Evolutionary conservation across 495 filamentous ascomycete species (phyloP), one percentile per base, ranked within the genome.

Genomic region (Penicillium dipodomyicola): DNA sequence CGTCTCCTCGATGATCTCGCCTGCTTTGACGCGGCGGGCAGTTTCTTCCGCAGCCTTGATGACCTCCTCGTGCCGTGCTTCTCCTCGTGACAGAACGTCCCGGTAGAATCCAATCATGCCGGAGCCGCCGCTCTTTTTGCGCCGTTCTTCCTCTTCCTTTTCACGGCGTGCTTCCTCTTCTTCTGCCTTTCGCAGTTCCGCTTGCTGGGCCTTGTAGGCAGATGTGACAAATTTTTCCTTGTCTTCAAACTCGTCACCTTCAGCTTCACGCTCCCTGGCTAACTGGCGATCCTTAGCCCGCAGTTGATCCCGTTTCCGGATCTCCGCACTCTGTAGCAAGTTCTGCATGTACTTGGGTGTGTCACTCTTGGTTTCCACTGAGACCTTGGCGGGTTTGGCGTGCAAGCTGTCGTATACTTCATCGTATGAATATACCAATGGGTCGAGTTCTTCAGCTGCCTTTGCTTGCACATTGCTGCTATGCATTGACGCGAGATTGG

Each of bases 201-300:
- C 91, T 67, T 97, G 94, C 68, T 97, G 94, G 65, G 83, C 82
- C 77, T 92, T 94, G 64, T 98, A 98, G 43, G 94, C 93, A n/a
- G 84, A 84, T 0, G 94, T 98, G 30, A 97, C 94, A 63, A 98
- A 98, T 67, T 88, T 92, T 72, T 97, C 95, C 72, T 96, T 98
- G 58, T 94, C 95, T 0, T 84, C 88, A 65, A 90, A 97, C 71
- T 92, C 91, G 14, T 96, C 95, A 10, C 94, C 94, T 72, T 98
- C 94, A 0, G 86, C 88, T 61, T 93, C 95, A 35, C 94, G 84
- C 69, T 98, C 95, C 44, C 86, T 85, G 62, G 89, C 86, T 29
- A 97, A 76, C 69, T 90, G 78, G 66, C 91, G 89, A 69, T 98
- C 94, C 60, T 91, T 87, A 14, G 94, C 94, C 9, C 95, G 85